Base-by-base conservation (phyloP, 305 asterid species). In the Fraxinus ornus region DNA sequence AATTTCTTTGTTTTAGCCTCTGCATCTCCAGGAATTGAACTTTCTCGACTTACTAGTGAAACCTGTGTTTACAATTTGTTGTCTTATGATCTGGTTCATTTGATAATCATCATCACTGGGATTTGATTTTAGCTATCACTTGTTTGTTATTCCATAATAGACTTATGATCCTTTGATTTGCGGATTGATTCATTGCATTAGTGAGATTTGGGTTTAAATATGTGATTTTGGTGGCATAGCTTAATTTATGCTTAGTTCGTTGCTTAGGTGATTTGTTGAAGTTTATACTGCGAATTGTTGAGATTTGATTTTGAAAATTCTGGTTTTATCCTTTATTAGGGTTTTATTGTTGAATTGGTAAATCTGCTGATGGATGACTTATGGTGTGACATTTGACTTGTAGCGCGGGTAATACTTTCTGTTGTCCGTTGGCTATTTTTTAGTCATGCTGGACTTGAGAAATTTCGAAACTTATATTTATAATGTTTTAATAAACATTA, bases 21-120 rank as follows among this genome's bases (percentile, higher is more conserved):
- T 75, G 89, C 86, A 82, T 87, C 85, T 83, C 77, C 60, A 19
- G 21, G 77, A 33, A 64, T 79, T 44, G 8, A 24, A 3, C 22
- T 64, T 64, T 64, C 32, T 62, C 30, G 30, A 60, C 3, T 60
- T 60, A 22, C 24, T 52, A 5, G 24, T 60, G 15, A 21, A 60
- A 60, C 71, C 24, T 21, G 72, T 9, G 30, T 7, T 64, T 64
- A 13, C 33, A 64, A 64, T 9, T 76, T 10, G 36, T 47, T 36
- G 32, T 64, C 32, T 22, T 64, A 8, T 64, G 32, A 8, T 64
- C 72, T 39, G 72, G 32, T 64, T 64, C 15, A 64, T 64, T 22
- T 64, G 5, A 64, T 64, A 64, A 9, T 64, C 3, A 22, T 13
- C n/a, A 64, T 24, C 30, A 64, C 72, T 22, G 72, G 33, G 35